Conservation (phyloP, 2,329 filamentous ascomycete genomes). For the Sphaerulina musiva region DNA sequence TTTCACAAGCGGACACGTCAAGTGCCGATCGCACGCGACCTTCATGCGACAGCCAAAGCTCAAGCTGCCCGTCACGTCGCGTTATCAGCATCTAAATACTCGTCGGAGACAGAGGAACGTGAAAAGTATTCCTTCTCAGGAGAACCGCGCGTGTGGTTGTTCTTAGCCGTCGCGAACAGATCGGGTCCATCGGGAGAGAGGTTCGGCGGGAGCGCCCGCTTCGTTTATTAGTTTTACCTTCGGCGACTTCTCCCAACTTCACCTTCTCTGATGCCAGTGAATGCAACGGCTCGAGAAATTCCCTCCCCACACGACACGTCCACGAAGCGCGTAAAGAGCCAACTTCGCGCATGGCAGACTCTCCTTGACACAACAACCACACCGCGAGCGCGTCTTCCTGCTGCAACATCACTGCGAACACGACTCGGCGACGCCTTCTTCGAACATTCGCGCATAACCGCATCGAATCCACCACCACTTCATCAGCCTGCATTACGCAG, state of each 20-base stretch:
- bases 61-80: background rate
- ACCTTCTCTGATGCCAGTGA: background rate
- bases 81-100: background rate
- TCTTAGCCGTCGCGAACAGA: background rate
- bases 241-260: slow-evolving; percentile 4
- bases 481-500: slow-evolving; percentile 7
- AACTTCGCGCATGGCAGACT: slow-evolving; percentile 15
- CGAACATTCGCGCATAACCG: slow-evolving; percentile 6
- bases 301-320: background rate
- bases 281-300: background rate
- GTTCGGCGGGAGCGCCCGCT: background rate
- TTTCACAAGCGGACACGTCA: slow-evolving; percentile 4
- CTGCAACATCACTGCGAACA: slow-evolving; percentile 2
- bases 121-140: background rate
- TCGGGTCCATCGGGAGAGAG: background rate
- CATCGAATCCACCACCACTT: slow-evolving; percentile 5
- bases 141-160: background rate
- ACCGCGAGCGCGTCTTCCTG: slow-evolving; percentile 18
- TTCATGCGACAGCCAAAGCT: background rate
- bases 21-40: background rate
- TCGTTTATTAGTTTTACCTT: slow-evolving; percentile 1
- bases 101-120: background rate
- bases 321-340: background rate
- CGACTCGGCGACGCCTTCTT: slow-evolving; percentile 13
- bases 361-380: slow-evolving; percentile 6